Evolutionary conservation across 1,284 basidiomycete species (phyloP).

Genomic region (Ganoderma boninense): DNA sequence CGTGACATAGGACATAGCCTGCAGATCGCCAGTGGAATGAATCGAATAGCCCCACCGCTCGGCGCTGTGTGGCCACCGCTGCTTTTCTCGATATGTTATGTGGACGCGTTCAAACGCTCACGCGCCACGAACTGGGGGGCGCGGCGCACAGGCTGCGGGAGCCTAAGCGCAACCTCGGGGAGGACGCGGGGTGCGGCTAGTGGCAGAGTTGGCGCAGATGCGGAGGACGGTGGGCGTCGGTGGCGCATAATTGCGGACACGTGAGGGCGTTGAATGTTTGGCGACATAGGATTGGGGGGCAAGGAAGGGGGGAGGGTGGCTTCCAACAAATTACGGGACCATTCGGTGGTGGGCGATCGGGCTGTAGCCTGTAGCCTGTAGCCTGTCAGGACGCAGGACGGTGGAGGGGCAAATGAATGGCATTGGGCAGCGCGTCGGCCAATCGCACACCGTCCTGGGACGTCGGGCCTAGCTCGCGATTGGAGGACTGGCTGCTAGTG

Average conservation of each 20-base stretch:
- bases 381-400: background rate
- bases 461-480: background rate
- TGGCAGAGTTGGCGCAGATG: background rate
- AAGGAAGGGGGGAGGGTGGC: too few species aligned
- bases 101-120: too few species aligned
- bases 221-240: background rate
- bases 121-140: too few species aligned
- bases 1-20: background rate
- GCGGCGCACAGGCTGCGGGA: background rate
- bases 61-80: background rate
- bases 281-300: background rate
- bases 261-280: conserved; percentile 7
- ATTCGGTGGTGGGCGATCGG: background rate
- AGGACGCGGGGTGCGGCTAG: conserved; percentile 1
- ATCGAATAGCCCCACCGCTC: background rate
- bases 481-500: background rate
- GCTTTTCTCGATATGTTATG: background rate
- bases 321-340: background rate
- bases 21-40: background rate
- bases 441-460: background rate
- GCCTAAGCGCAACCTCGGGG: conserved; percentile 13
- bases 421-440: background rate
- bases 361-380: background rate
- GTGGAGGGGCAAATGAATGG: background rate
- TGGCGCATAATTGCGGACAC: conserved; percentile 18